Conservation (phyloP, 306 rosid genomes). For the Inga leiocalycina region DNA sequence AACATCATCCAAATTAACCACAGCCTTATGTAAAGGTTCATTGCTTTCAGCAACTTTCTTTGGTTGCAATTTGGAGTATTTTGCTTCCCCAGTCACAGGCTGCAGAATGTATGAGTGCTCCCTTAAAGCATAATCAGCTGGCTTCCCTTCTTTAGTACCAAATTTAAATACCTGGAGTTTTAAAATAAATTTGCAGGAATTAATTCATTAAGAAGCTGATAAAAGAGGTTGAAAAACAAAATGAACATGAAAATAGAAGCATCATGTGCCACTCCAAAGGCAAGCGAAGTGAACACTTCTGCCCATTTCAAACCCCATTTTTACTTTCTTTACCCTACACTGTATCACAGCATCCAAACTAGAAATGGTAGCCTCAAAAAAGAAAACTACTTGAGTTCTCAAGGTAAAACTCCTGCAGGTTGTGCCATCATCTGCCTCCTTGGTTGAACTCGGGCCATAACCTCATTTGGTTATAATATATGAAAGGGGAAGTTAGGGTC, state of each 20-base stretch:
- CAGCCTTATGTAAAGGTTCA: conserved; percentile 86
- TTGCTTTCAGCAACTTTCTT: conserved; percentile 65
- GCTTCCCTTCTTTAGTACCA: conserved; percentile 88
- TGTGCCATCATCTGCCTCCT: conserved; percentile 12
- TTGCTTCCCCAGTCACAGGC: conserved; percentile 90
- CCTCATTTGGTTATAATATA: background rate
- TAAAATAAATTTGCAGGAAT: background rate
- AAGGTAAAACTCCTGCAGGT: background rate
- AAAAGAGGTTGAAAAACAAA: conserved; percentile 18
- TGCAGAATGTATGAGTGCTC: conserved; percentile 76
- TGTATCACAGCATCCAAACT: background rate
- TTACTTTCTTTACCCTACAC: background rate
- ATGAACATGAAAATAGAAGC: conserved; percentile 14
- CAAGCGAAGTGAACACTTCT: conserved; percentile 13
- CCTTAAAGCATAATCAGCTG: conserved; percentile 54
- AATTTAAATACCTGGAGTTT: conserved; percentile 73
- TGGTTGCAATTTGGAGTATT: conserved; percentile 69
- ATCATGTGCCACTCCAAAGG: conserved; percentile 25
- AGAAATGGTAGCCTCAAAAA: background rate
- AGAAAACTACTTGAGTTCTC: background rate
- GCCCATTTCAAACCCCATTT: background rate
- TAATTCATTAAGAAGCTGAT: conserved; percentile 18
- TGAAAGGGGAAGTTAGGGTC: background rate
- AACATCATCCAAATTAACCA: conserved; percentile 92
- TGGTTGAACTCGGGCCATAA: background rate